Evolutionary conservation across 139 green algal species (phyloP).

Genomic region (Chlorella sp.): DNA sequence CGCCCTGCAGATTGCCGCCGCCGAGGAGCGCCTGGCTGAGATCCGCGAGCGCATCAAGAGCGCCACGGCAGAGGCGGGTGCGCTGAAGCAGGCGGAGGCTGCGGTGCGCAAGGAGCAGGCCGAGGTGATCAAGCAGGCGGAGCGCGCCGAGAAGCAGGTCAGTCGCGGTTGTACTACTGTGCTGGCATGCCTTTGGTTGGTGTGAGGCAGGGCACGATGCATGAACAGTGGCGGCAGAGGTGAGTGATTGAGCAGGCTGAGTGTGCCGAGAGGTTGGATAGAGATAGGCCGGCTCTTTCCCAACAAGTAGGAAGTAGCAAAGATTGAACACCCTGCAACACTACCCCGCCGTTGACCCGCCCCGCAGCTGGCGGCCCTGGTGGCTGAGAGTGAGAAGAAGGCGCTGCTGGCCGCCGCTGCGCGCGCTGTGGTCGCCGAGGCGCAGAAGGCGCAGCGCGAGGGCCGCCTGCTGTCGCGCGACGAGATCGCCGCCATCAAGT

Average conservation of each 20-base stretch:
- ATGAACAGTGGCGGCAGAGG: no score
- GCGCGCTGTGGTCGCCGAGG: conserved; percentile 61
- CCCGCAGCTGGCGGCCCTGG: conserved; percentile 35
- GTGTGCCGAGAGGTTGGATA: no score
- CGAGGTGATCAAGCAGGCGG: conserved; percentile 50
- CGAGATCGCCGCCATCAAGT: conserved; percentile 50
- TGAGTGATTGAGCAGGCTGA: no score
- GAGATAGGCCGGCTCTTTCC: no score
- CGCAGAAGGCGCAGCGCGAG: conserved; percentile 47
- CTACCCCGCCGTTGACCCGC: no score
- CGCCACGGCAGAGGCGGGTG: neutral
- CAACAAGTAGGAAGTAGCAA: no score
- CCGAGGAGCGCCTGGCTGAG: conserved; percentile 21
- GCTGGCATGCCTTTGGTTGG: no score
- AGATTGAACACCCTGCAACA: neutral
- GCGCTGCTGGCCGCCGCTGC: conserved; percentile 50
- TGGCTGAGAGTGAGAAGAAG: conserved; percentile 39
- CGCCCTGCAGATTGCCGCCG: conserved; percentile 7
- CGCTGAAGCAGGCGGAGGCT: conserved; percentile 13
- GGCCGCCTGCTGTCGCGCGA: conserved; percentile 41
- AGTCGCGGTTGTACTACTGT: no score
- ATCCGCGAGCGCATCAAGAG: neutral
- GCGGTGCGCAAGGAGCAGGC: conserved; percentile 45
- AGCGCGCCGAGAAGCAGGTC: conserved; percentile 37
- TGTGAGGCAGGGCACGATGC: no score